Evolutionary conservation across 225 moss, liverwort and hornwort species (phyloP).

Genomic region (Lunularia cruciata): DNA sequence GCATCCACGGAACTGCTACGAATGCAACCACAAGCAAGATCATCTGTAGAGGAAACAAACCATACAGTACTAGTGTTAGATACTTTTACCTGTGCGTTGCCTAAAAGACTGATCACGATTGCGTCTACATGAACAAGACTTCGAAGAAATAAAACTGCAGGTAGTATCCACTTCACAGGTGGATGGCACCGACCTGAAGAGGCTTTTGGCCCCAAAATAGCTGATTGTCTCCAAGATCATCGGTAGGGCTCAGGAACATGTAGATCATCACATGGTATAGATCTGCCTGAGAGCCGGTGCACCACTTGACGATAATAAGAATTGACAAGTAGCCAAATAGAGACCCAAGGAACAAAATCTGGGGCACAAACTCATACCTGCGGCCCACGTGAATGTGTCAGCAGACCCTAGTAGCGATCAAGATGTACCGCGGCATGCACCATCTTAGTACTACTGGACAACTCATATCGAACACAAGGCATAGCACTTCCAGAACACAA

Average conservation of each 20-base stretch:
- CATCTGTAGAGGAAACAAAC: conserved; percentile 41
- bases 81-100: no score
- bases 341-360: conserved; percentile 88
- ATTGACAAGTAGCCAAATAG: conserved; percentile 89
- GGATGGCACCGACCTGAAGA: conserved; percentile 54
- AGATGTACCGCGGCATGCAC: no score
- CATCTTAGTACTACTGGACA: background rate
- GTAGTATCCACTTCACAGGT: background rate
- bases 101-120: no score
- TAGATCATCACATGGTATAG: conserved; percentile 99
- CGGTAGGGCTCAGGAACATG: conserved; percentile 75
- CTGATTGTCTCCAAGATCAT: conserved; percentile 77
- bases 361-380: conserved; percentile 97
- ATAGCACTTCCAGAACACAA: no score
- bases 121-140: no score
- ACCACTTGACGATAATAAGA: conserved; percentile 90
- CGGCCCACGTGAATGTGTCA: background rate
- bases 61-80: no score
- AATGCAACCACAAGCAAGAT: conserved; percentile 66
- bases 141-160: no score
- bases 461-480: background rate
- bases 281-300: conserved; percentile 90
- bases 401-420: background rate
- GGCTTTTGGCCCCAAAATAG: conserved; percentile 62
- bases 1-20: conserved; percentile 88